Base-by-base conservation (phyloP, 306 rosid genomes). In the Malus sylvestris region DNA sequence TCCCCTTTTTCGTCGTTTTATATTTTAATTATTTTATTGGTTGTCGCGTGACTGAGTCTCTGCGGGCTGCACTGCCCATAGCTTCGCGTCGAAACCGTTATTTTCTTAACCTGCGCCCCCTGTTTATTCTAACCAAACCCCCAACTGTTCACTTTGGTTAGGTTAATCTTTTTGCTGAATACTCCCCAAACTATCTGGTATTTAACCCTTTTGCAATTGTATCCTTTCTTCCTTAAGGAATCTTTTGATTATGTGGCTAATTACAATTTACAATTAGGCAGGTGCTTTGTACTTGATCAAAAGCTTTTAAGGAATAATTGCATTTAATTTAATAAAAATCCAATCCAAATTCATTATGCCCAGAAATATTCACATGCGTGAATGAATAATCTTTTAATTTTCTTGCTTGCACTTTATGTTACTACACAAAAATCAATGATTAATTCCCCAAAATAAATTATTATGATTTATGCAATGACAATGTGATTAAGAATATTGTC, bases 41-140 rank as follows among this genome's bases (percentile, higher is more conserved):
- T 57, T 8, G 11, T 25, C 29, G 68, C 44, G 12, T 23, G 51
- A 66, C 49, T 35, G 9, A 18, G 16, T 66, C 51, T 66, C 29
- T 35, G 70, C 30, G 23, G 12, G 53, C 52, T 9, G 14, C 32
- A 35, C 67, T 53, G 87, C 87, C 87, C 91, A 87, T 86, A 76
- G 93, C 85, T 86, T 89, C 76, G 77, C 75, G 33, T 4, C 8
- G 76, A 85, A 76, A 88, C 87, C 85, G 89, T 83, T 82, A 30
- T 6, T 12, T 2, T 49, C 75, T 58, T 78, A 71, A 72, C 72
- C 27, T 2, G 40, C 42, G 51, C 79, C 52, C 58, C 40, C 63
- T 2, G 84, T 78, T 87, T 74, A 74, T 18, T 49, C 15, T 42
- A 78, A 80, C 88, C 73, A 84, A 86, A 74, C 73, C 66, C 35